Base-by-base conservation (phyloP, 495 filamentous ascomycete genomes). In the Articulospora tetracladia region DNA sequence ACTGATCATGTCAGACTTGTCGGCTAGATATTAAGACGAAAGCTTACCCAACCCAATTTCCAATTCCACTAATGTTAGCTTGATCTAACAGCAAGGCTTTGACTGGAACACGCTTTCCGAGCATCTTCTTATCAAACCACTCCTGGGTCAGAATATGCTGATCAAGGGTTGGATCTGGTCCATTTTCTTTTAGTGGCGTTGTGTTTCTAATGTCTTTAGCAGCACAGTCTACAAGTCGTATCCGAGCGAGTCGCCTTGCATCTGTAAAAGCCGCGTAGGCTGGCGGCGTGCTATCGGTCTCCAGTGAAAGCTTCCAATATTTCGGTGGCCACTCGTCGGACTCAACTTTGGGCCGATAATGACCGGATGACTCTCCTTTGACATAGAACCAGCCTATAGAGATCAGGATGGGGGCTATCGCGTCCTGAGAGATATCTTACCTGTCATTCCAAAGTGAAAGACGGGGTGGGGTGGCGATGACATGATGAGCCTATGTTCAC, bases 91-190 rank as follows among this genome's bases (percentile, higher is more conserved):
- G 72, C 52, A 96, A 76, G 0, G 91, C 87, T 68, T 97, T 97
- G 49, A 98, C 77, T 0, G 93, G 91, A 1, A 96, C 87, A 56
- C 83, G 87, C 57, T 92, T 92, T 36, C 77, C 84, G 44, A 68
- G 74, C 70, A 97, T 70, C 72, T 90, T 92, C 58, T 81, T 69
- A 22, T 67, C 69, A 26, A 98, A 70, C 81, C 87, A 98, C 1
- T 81, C 79, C 58, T 85, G 79, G 0, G 86, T 91, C 47, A 97
- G 80, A 10, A 84, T 72, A 57, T 92, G 84, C 58, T 83, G 83
- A 67, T 97, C 92, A n/a, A 87, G 73, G 0, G 97, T 86, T 0
- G 94, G 94, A 74, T 98, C 94, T 0, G 94, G 94, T 1, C 94
- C 94, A 68, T 98, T 97, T 65, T 92, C 87, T 19, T 88, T 86